Evolutionary conservation across 345 rosid genomes (phyloP).

Genomic region (Heritiera littoralis): DNA sequence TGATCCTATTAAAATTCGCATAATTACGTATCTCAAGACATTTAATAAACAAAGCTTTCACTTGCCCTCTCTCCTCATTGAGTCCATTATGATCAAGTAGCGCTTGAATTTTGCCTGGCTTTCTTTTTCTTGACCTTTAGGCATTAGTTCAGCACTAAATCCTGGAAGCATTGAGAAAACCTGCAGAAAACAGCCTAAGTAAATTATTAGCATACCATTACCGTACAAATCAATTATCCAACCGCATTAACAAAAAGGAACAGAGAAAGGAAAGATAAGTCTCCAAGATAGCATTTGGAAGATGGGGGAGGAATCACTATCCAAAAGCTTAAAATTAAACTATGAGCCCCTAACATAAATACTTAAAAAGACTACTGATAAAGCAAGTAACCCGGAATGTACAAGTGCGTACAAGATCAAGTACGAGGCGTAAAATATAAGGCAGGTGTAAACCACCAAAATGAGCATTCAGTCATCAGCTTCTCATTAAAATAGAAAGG

Average conservation of each 20-base stretch:
- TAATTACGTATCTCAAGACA: not conserved
- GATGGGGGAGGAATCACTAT: not conserved
- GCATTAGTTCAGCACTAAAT: conserved; percentile 84
- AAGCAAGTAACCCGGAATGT: not conserved
- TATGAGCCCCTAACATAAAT: not conserved
- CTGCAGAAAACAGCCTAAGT: conserved; percentile 33
- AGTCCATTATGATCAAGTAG: conserved; percentile 95
- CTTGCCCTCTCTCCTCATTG: conserved; percentile 85
- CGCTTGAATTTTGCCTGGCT: conserved; percentile 55
- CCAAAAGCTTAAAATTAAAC: not conserved
- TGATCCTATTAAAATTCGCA: not conserved
- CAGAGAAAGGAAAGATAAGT: too few species aligned
- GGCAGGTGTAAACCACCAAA: too few species aligned
- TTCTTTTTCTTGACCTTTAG: conserved; percentile 66
- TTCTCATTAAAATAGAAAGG: not conserved
- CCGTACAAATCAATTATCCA: not conserved
- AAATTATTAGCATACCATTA: not conserved
- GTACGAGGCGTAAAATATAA: too few species aligned
- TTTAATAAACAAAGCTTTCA: not conserved
- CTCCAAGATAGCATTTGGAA: not conserved
- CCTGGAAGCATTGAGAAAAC: conserved; percentile 91
- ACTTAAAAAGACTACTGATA: rapidly evolving
- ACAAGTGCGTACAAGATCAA: too few species aligned
- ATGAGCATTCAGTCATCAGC: not conserved
- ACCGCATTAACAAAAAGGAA: not conserved